Conservation (phyloP, 225 moss, liverwort and hornwort species). For the Asterella californica region DNA sequence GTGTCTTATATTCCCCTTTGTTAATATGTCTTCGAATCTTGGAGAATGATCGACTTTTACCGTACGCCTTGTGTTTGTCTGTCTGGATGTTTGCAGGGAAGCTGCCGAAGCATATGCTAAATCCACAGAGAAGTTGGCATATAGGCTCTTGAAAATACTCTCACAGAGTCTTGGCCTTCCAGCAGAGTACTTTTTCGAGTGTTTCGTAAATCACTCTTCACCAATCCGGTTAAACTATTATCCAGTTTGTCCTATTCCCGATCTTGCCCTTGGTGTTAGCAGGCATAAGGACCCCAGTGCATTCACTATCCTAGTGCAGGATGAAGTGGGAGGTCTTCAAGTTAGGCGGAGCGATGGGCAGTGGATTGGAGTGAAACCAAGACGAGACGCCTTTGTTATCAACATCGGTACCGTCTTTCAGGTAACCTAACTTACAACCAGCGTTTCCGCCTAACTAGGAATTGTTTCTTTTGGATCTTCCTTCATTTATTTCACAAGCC, state of each 20-base stretch:
- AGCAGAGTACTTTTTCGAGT: slow-evolving; percentile 48
- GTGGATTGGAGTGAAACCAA: slow-evolving; percentile 70
- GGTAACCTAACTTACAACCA: too few species aligned
- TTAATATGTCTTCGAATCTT: too few species aligned
- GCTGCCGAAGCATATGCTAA: slow-evolving; percentile 58
- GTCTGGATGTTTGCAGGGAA: slow-evolving; percentile 40
- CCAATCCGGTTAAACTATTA: slow-evolving; percentile 67
- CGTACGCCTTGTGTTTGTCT: not conserved
- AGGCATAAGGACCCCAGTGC: slow-evolving; percentile 77
- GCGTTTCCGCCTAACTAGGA: too few species aligned
- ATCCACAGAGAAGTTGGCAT: slow-evolving; percentile 49
- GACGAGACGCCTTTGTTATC: slow-evolving; percentile 67
- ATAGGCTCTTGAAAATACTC: slow-evolving; percentile 55
- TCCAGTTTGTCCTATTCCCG: slow-evolving; percentile 68
- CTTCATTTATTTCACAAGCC: too few species aligned
- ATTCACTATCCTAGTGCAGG: slow-evolving; percentile 82
- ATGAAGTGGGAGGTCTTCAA: slow-evolving; percentile 77
- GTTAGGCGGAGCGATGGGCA: slow-evolving; percentile 67
- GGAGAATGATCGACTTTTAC: not conserved
- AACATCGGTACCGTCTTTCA: slow-evolving; percentile 67
- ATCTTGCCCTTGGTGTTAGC: slow-evolving; percentile 73
- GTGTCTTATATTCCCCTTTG: not conserved
- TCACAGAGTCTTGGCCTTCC: slow-evolving; percentile 69
- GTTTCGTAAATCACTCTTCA: slow-evolving; percentile 45
- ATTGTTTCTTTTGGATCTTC: too few species aligned